Base-by-base conservation (phyloP, 2,329 filamentous ascomycete genomes). In the Tolypocladium sp. region DNA sequence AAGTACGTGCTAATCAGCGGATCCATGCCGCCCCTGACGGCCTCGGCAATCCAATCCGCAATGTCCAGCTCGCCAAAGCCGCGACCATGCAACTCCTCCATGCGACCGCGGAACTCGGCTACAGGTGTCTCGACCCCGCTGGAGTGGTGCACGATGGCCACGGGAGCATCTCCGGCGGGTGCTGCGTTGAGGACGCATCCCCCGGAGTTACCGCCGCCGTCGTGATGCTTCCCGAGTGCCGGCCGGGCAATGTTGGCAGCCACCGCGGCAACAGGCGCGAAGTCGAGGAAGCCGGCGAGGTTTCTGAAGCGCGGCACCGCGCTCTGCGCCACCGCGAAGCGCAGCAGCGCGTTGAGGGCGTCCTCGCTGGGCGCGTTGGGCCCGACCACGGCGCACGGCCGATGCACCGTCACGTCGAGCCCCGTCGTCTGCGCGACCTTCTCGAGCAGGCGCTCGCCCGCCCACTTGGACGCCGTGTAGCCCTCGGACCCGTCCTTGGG, bases 391-490 rank as follows among this genome's bases (percentile, higher is more conserved):
- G 62, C 63, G 40, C 64, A 65, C 25, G 63, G 68, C 15, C 70
- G 66, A 57, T 72, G 68, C 7, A 73, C 65, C 7, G 57, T 56
- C 4, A 71, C 65, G 1, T 66, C 66, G 8, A 69, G 51, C 10
- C 61, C 63, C n/a, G 62, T 59, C 2, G 55, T 41, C 22, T 42
- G 58, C 17, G 49, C 55, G 1, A 63, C 59, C 2, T 66, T 68
- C 59, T 71, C 68, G 2, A 74, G 63, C 49, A 67, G 66, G 4
- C 60, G 56, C 57, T 75, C 72, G 42, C 65, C 66, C 1, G 64
- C 70, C 73, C 72, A 73, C 58, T 73, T 73, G 1, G 67, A 64
- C 0, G 69, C 65, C 2, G 66, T 60, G 59, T 72, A 72, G 12
- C 73, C 73, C 22, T 71, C 63, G 1, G 63, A 57, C 17, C 67